Evolutionary conservation across 805 yeast genomes (phyloP), one percentile per base, ranked within the genome.

Genomic region (Metschnikowia borealis): DNA sequence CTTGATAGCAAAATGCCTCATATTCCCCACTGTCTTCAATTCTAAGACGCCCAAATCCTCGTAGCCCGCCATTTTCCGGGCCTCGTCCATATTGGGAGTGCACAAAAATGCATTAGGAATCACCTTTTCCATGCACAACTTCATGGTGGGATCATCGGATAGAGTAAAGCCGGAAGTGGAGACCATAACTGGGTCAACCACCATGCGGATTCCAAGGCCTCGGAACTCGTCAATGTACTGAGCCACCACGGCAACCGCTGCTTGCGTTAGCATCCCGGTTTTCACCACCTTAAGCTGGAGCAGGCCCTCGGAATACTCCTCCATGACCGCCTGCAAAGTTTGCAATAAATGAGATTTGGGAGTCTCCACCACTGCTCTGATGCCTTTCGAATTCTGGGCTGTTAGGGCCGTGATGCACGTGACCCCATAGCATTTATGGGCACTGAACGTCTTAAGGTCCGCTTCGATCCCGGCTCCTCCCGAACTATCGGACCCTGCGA

Each of bases 401-500:
- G 96, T 89, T 51, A 89, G 66, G 2, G 90, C 91, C 7, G 90
- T 79, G 41, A 87, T 82, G 59, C 90, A 85, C 0, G 91, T 85
- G 64, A 84, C 67, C 0, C 87, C 96, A 60, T 83, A 87, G 46
- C 89, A 89, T 14, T 81, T 80, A 59, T 85, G 87, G 1, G 87
- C 86, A 3, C 86, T 74, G 48, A 89, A 78, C 0, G 96, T 83
- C 67, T 89, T 89, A 36, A 89, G 63, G 63, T 89, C 96, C 0
- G 96, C 96, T 64, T 89, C 96, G 45, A 89, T 83, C 2, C 96
- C 96, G 2, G 96, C 96, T 3, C 96, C 96, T 2, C 96, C 96
- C 10, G 92, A 84, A 40, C 84, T 79, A 63, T 89, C 96, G 0
- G 92, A 84, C 0, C 96, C 96, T 1, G 89, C 89, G 40, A 73